Base-by-base conservation (phyloP, 2,329 filamentous ascomycete genomes). In the Clathrospora elynae region DNA sequence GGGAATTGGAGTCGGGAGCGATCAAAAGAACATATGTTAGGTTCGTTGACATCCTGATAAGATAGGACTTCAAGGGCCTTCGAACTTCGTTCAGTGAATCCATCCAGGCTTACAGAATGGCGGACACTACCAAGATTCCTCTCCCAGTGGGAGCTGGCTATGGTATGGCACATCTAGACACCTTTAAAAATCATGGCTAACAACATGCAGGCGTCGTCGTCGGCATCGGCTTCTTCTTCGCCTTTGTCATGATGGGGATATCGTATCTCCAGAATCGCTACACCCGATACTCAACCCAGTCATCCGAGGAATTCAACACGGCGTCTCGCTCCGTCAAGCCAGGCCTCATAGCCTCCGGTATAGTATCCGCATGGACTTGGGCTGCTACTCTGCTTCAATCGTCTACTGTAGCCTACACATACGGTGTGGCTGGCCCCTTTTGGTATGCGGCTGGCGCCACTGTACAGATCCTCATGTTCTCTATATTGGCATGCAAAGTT, bases 291-390 rank as follows among this genome's bases (percentile, higher is more conserved):
- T 73, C 71, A 5, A 74, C 71, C 5, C 67, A 70, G 20, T 66
- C 69, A 36, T 69, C 72, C 3, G 75, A 78, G 48, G 72, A 76
- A 48, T 77, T 76, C 68, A 75, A 74, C 55, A 76, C 74, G 2
- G 75, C 75, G 0, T 74, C 71, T 4, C 61, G 71, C 25, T 68
- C 61, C 25, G 68, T 75, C 26, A 73, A 73, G 37, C 71, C 75
- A 1, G 74, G 75, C 5, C 68, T 78, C 4, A 75, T 76, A 34
- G 72, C 73, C 3, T 71, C 70, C 5, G 74, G 73, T 3, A 74
- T 78, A 38, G 75, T 78, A 9, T 74, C 70, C 4, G 74, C 75
- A 2, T 78, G 75, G 75, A 78, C 75, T 4, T 77, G 74, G 73
- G 71, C 71, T 12, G 72, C 75, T 5, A 78, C 76, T 8, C 37